Evolutionary conservation across 176 grass and related monocot genomes (phyloP), one percentile per base, ranked within the genome.

Genomic region (Miscanthus lutarioriparius): DNA sequence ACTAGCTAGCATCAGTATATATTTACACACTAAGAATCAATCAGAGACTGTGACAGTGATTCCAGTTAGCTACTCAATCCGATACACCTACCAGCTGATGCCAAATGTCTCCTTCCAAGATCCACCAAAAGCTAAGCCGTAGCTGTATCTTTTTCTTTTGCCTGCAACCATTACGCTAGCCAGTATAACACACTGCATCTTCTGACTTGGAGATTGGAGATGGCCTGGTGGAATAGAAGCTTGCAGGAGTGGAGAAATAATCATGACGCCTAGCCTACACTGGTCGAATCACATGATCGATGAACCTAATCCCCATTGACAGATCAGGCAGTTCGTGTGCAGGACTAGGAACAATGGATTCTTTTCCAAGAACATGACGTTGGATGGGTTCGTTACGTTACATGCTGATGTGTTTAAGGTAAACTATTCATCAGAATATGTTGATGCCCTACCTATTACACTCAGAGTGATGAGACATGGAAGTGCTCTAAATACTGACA

Each of bases 241-340:
- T 83, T 73, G 37, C 38, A 51, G 39, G 35, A 22, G 4, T 17
- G 10, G 36, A 25, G 47, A 85, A 69, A 85, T 85, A 69, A 85
- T 85, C 64, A 70, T 85, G 33, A 77, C 4, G 17, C 17, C 49
- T 41, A 13, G 51, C 6, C 51, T 37, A 61, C 22, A 28, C 61
- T 27, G 58, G 3, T 33, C 32, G 32, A 74, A 48, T n/a, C 39
- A 22, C 17, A 44, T 16, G 48, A n/a, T n/a, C n/a, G n/a, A 56
- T 56, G 53, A 62, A 85, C 65, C 51, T 71, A 62, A 11, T 12
- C 51, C 14, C 26, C 64, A 26, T 35, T 61, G 17, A 70, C 20
- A 16, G 25, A 15, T 12, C 4, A 8, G 2, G 56, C 27, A 16
- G 35, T 43, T 64, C 37, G 6, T 77, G 6, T 77, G 53, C 37